Evolutionary conservation across 139 green algal species (phyloP).

Genomic region (Desmodesmus armatus): DNA sequence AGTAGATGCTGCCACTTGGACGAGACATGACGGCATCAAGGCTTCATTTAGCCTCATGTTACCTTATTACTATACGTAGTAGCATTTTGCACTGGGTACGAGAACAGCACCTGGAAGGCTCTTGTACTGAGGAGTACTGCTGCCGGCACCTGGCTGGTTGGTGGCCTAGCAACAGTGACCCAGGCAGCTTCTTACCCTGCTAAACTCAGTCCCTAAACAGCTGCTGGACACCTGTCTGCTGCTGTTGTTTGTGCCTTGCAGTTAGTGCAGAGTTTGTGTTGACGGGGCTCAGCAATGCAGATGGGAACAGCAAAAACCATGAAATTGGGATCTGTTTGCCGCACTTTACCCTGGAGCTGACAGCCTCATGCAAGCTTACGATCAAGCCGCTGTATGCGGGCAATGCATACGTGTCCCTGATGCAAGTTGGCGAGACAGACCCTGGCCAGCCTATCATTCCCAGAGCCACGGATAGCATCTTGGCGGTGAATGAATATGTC

Average conservation of each 20-base stretch:
- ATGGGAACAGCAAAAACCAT: conserved; percentile 49
- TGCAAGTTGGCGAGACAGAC: neutral
- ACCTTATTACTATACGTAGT: too few relatives aligned
- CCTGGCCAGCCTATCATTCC: conserved; percentile 30
- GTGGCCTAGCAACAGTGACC: too few relatives aligned
- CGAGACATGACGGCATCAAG: too few relatives aligned
- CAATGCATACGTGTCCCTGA: conserved; percentile 31
- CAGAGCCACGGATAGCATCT: conserved; percentile 26
- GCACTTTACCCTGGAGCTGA: conserved; percentile 44
- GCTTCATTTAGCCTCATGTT: too few relatives aligned
- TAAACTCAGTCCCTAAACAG: neutral
- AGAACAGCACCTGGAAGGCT: too few relatives aligned
- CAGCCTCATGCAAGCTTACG: conserved; percentile 21
- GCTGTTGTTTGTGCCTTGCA: conserved; percentile 1
- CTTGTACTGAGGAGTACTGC: neutral
- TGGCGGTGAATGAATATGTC: conserved; percentile 27
- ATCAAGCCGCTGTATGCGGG: conserved; percentile 25
- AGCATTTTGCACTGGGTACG: too few relatives aligned
- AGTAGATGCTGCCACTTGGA: too few relatives aligned
- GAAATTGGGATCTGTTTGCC: conserved; percentile 47
- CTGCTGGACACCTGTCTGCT: neutral
- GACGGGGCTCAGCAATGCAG: conserved; percentile 43
- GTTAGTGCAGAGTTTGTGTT: conserved; percentile 48
- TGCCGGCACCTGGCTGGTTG: too few relatives aligned
- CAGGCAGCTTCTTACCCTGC: too few relatives aligned